Base-by-base conservation (phyloP, 2,329 filamentous ascomycete genomes). In the Curvularia sp. region DNA sequence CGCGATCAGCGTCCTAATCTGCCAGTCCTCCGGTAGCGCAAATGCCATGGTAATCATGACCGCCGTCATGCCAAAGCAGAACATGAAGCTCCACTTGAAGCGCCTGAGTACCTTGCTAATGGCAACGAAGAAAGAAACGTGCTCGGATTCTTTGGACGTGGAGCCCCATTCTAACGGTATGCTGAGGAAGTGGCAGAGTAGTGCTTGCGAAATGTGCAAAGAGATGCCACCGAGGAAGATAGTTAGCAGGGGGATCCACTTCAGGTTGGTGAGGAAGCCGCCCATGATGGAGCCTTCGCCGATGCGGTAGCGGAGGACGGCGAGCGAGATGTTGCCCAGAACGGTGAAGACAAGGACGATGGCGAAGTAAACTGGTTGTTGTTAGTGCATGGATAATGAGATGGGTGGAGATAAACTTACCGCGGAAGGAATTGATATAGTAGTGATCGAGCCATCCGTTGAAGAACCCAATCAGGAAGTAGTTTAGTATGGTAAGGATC, bases 101-200 rank as follows among this genome's bases (percentile, higher is more conserved):
- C 86, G 88, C 78, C 88, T 89, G 50, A 94, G 75, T 41, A 96
- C 90, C 73, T 89, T 90, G 33, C 89, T 89, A 18, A 93, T 86
- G 74, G 95, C 92, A 60, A 91, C 89, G 79, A 93, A 94, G 79
- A 96, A 96, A 77, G 92, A 90, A 26, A 89, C 89, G 71, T 89
- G 88, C 69, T 92, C 89, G 49, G 86, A 86, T 79, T 96, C 92
- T 79, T 96, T 96, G 41, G 88, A 85, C 0, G 92, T 96, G 1
- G 91, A 88, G 50, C 91, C 91, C 92, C 92, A 95, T 3, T 86
- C 86, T 89, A 95, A 94, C 78, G 95, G 85, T 72, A 94, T 87
- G 79, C 91, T 87, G 74, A 95, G 91, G 86, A 95, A 91, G 80
- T 96, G 92, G 4, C 88, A 84, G 46, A 95, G 78, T 33, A 96